Evolutionary conservation across 2,329 filamentous ascomycete species (phyloP), one percentile per base, ranked within the genome.

Genomic region (Neofusicoccum umdonicola): DNA sequence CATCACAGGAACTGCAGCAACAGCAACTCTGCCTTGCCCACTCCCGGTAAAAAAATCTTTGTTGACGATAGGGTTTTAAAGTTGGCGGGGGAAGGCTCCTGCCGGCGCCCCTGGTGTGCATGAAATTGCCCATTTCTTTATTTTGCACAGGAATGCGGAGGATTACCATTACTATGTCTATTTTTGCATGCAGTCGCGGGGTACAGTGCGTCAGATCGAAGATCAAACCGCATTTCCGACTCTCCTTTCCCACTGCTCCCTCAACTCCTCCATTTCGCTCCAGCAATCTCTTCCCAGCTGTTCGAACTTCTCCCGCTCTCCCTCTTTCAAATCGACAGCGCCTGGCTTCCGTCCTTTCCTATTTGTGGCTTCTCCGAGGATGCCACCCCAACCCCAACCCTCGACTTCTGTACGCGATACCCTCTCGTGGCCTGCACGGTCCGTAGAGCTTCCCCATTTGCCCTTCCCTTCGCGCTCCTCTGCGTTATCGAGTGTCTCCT

Each of bases 371-470:
- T 88, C 89, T 0, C 82, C 80, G 56, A 85, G 74, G 37, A 78
- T 80, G 2, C 87, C 87, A 50, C 84, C 83, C 73, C 81, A 82
- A 0, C 92, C 93, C 93, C 93, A 97, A 7, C 92, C 91, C 48
- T 91, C 88, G 3, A 96, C 89, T 76, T 97, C 92, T 1, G 93
- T 96, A 71, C 87, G 87, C 77, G 89, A 90, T 4, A 92, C 86
- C 44, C 84, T 80, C 66, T 85, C 84, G 19, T 82, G 78, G 0
- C 89, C 88, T 63, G 78, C 76, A 11, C 84, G 76, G 68, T 89
- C 84, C 8, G 84, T 85, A n/a, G 87, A 85, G 35, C 90, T 90
- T 2, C 94, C 94, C 94, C 94, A 98, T 80, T 98, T 98, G 58
- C 77, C 84, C 74, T 82, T 88, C 67, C 83, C 84, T 50, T 81